Percentiles rank a stretch among this genome's conserved stretches.
Conservation (phyloP, 2,329 filamentous ascomycete genomes). For the Phaeosphaeria sp. region DNA sequence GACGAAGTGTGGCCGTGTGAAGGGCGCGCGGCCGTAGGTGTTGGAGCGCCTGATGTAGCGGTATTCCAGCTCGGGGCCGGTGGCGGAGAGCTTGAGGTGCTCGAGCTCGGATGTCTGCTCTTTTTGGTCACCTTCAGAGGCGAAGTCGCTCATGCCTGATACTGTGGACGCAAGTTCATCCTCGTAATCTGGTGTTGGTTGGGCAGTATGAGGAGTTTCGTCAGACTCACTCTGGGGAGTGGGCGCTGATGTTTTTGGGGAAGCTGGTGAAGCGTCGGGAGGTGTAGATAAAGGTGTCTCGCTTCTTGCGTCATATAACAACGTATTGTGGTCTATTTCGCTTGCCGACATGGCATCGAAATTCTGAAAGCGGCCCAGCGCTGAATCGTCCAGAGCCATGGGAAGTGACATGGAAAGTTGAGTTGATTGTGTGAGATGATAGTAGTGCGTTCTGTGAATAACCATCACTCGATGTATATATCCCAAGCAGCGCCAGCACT, state of each 20-base stretch:
- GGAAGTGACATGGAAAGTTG: background rate
- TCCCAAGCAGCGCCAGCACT: background rate
- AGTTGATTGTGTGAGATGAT: background rate
- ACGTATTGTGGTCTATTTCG: background rate
- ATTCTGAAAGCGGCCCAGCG: background rate
- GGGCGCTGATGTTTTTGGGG: background rate
- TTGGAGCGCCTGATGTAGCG: background rate
- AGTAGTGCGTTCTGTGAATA: background rate
- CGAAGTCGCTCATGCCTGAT: background rate
- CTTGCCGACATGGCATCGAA: background rate
- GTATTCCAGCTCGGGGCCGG: background rate
- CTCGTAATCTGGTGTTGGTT: no score
- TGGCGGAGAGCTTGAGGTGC: background rate
- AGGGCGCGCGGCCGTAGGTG: background rate
- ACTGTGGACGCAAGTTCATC: background rate
- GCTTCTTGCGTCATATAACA: background rate
- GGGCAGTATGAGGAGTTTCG: no score
- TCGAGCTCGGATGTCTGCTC: background rate
- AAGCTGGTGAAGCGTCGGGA: background rate
- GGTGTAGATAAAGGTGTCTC: background rate
- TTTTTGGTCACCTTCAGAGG: background rate
- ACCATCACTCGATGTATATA: background rate
- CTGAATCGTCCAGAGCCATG: background rate
- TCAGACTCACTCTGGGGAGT: no score
- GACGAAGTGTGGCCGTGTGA: conserved; percentile 4